Base-by-base conservation (phyloP, 2,329 filamentous ascomycete species). In the Xylariaceae sp. region DNA sequence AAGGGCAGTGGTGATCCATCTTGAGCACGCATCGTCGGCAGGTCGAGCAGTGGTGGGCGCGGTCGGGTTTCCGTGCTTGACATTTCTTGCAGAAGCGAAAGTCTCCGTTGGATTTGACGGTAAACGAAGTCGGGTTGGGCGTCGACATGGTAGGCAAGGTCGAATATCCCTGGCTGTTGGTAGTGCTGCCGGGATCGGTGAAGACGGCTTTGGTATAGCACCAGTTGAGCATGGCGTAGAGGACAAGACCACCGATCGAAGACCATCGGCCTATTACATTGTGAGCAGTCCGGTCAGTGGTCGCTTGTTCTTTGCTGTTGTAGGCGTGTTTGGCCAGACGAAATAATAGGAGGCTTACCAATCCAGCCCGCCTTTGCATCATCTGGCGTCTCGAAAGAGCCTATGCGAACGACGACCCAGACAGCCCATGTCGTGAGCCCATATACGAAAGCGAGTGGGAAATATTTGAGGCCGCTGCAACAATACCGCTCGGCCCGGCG, bases 1-100 rank as follows among this genome's bases (percentile, higher is more conserved):
- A 98, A 12, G 92, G 92, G 61, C 92, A 98, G 67, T 98, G 92
- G 63, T 98, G 92, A 60, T 98, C 92, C 92, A 98, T 98, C 71
- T 98, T 98, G 62, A 98, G 73, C 17, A 98, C 89, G 62, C 92
- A 98, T 56, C 85, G 83, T 51, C 83, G 80, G 66, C 92, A 98
- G 3, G 88, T 94, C 9, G 88, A 94, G 73, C 92, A 98, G 69
- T 98, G 92, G 63, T 98, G 92, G 21, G 90, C 81, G 45, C 92
- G 86, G 66, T 98, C 92, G 29, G 92, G 92, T 68, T 98, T 98
- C 47, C 85, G 79, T 36, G 83, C 83, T 67, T 94, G 86, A 64
- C 92, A 98, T 67, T 98, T 98, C 68, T 97, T 97, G 74, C 92
- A 98, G 69, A 84, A 97, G 39, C 92, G 79, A 36, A 85, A 67